These are phyloP conservation scores for Arthrobotrys sinensis DNA, from an alignment of 2,329 filamentous ascomycete species.

Conservation along the genomic window DNA sequence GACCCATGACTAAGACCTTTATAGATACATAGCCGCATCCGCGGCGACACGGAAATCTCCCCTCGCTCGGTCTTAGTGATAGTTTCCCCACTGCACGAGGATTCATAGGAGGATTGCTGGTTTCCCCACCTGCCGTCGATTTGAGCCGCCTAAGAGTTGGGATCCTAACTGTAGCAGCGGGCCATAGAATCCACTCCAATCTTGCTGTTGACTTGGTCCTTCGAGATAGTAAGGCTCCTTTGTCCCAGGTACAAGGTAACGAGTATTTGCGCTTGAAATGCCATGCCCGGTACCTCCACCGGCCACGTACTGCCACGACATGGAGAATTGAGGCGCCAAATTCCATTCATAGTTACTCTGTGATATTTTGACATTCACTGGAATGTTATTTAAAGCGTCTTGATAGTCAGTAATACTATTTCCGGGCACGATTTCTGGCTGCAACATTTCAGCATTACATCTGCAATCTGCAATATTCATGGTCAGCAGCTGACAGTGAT, in stretches of 20 bases:
- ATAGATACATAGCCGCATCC: too few species aligned
- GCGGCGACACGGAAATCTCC: too few species aligned
- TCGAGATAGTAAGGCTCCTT: conserved; percentile 5
- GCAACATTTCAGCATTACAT: neutral
- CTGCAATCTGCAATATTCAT: neutral
- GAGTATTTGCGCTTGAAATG: too few species aligned
- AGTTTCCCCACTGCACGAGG: too few species aligned
- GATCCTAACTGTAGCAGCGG: neutral
- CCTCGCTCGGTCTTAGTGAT: too few species aligned
- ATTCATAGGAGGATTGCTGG: too few species aligned
- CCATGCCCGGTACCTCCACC: too few species aligned
- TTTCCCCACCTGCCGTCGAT: too few species aligned
- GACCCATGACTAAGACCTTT: too few species aligned
- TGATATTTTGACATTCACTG: neutral
- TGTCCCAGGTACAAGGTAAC: neutral
- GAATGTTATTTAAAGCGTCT: conserved; percentile 1
- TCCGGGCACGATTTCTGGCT: neutral
- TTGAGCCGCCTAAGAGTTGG: neutral
- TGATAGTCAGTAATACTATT: neutral
- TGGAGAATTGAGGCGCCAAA: neutral
- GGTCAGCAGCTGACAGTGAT: too few species aligned
- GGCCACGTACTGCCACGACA: neutral
- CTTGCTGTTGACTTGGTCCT: neutral
- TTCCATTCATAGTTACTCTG: neutral
- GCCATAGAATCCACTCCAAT: neutral